Conservation (phyloP, 805 yeast genomes). For the Suhomyces canberraensis region DNA sequence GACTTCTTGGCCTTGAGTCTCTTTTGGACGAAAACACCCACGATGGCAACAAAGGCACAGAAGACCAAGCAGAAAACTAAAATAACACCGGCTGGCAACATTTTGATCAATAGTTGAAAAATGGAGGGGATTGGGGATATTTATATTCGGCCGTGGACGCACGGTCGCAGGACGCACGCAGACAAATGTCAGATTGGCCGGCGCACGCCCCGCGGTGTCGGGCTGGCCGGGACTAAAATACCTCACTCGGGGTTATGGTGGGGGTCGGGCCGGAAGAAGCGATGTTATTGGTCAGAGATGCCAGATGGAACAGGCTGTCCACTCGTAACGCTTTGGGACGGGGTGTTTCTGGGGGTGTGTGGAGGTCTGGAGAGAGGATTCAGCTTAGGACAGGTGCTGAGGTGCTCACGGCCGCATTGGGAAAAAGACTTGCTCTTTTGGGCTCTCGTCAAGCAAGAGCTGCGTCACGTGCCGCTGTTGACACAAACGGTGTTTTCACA, state of each 20-base stretch:
- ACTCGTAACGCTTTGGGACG: too few relatives aligned
- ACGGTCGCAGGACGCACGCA: too few relatives aligned
- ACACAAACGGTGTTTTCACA: neutral
- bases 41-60: constrained; percentile 39
- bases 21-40: constrained; percentile 38
- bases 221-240: neutral
- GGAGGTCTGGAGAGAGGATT: too few relatives aligned
- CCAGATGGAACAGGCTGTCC: too few relatives aligned
- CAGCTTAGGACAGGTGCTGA: neutral
- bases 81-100: constrained; percentile 75
- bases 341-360: too few relatives aligned
- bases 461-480: neutral
- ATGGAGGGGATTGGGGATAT: constrained; percentile 8
- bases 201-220: neutral
- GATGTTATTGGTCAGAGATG: too few relatives aligned
- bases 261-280: neutral
- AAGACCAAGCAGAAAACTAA: constrained; percentile 59
- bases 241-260: constrained; percentile 2
- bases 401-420: constrained; percentile 1
- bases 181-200: neutral
- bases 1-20: constrained; percentile 42
- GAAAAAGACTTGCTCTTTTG: constrained; percentile 3
- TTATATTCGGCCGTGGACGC: constrained; percentile 9
- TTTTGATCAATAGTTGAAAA: constrained; percentile 21
- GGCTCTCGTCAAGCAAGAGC: constrained; percentile 1